Conservation (phyloP, 306 rosid species). For the Vigna unguiculata region DNA sequence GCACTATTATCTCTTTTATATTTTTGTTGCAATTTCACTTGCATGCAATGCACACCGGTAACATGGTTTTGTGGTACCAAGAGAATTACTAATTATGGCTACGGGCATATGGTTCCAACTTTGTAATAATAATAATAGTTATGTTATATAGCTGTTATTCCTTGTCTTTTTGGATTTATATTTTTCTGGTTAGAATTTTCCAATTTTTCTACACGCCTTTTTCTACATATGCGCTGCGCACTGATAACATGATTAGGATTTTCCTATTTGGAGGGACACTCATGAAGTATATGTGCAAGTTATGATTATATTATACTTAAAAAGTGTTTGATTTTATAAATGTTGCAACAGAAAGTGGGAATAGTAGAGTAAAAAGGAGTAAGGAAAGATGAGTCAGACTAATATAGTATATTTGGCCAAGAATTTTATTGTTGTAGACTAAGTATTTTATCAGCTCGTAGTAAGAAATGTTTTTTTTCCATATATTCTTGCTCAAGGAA, state of each 20-base stretch:
- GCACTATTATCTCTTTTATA: conserved; percentile 32
- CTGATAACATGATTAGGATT: too few species aligned
- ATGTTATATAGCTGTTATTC: neutral
- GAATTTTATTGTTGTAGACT: conserved; percentile 26
- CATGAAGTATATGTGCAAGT: conserved; percentile 17
- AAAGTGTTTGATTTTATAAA: neutral
- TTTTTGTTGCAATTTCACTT: conserved; percentile 40
- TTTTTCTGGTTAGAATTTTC: conserved; percentile 10
- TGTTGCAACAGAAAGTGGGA: neutral
- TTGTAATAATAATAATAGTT: neutral
- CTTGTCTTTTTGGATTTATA: neutral
- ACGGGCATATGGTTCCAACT: conserved; percentile 4
- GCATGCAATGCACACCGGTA: conserved; percentile 21
- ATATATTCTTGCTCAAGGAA: conserved; percentile 74
- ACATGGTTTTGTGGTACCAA: conserved; percentile 7
- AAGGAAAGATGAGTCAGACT: neutral
- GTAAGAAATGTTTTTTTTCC: conserved; percentile 50
- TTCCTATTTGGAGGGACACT: neutral
- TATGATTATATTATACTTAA: neutral
- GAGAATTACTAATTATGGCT: conserved; percentile 7
- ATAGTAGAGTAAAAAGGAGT: neutral
- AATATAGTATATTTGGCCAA: conserved; percentile 24
- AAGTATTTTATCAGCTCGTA: conserved; percentile 45
- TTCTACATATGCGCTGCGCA: neutral
- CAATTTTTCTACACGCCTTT: neutral